phyloP scores from a whole-genome alignment of 768 basidiomycete species.

The Mycena latifolia region DNA sequence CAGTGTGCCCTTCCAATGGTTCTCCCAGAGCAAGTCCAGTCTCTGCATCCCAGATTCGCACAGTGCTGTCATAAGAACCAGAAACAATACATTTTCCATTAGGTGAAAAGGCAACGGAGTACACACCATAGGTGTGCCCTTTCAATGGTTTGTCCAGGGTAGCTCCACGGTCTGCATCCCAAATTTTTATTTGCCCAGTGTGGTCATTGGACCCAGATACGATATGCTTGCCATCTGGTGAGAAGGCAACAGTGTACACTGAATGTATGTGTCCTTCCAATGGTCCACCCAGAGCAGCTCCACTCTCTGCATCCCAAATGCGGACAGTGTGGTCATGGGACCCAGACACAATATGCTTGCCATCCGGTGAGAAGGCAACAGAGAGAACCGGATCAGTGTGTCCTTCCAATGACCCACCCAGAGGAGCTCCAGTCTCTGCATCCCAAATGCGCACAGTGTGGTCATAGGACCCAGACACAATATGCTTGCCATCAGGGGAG shows the following conservation, averaged over 20 bases:
- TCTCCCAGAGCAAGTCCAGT: too few species aligned
- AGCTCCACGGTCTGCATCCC: background rate
- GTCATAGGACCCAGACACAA: too few species aligned
- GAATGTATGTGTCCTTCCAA: too few species aligned
- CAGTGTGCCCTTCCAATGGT: too few species aligned
- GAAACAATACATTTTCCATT: background rate
- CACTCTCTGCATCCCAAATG: slow-evolving; percentile 6
- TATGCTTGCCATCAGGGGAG: too few species aligned
- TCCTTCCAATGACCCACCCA: slow-evolving; percentile 8
- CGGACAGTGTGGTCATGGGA: background rate
- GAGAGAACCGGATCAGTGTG: background rate
- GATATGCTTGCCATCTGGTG: too few species aligned
- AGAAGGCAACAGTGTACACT: too few species aligned
- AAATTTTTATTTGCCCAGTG: too few species aligned
- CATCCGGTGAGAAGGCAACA: background rate
- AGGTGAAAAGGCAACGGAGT: background rate
- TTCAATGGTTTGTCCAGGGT: background rate
- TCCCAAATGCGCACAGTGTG: slow-evolving; percentile 4
- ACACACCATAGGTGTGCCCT: background rate
- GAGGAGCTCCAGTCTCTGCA: background rate
- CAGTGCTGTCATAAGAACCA: background rate
- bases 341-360: slow-evolving; percentile 1
- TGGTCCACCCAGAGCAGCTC: too few species aligned
- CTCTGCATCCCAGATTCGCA: too few species aligned
- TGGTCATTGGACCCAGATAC: too few species aligned